phyloP scores from a whole-genome alignment of 768 basidiomycete genomes.

The Rhodotorula graminis region DNA sequence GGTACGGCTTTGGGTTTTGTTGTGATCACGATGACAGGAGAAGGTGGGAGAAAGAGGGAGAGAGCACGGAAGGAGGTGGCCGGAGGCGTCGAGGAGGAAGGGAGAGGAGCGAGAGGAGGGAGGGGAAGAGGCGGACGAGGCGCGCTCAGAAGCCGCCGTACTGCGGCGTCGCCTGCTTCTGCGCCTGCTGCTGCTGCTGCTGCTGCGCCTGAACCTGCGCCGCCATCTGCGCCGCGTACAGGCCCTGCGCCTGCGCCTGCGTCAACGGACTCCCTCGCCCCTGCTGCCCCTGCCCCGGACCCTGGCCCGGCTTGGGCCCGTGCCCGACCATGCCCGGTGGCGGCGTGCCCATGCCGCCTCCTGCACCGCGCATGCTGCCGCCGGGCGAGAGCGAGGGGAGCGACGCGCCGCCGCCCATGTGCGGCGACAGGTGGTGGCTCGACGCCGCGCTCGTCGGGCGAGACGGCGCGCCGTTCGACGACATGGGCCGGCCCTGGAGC shows the following conservation, averaged over 20 bases:
- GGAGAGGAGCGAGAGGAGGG: background rate
- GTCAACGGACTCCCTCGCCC: background rate
- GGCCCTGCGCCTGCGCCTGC: background rate
- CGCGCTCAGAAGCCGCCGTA: conserved; percentile 5
- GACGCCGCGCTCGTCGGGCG: conserved; percentile 20
- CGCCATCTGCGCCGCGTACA: background rate
- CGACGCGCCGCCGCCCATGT: background rate
- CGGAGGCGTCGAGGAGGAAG: too few relatives aligned
- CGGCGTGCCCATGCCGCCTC: background rate
- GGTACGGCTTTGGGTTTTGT: background rate
- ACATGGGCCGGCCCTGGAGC: conserved; percentile 7
- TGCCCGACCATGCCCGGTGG: background rate
- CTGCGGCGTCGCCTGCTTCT: conserved; percentile 1
- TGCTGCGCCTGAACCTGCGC: background rate
- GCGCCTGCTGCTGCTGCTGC: background rate
- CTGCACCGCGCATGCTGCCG: background rate
- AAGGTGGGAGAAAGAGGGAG: background rate
- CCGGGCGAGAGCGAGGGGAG: background rate
- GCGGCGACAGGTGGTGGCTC: background rate
- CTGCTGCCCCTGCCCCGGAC: background rate
- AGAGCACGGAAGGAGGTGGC: background rate
- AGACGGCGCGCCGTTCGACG: conserved; percentile 5
- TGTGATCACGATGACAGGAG: too few relatives aligned
- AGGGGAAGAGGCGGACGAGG: too few relatives aligned
- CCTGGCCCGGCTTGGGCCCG: background rate